phyloP scores from a whole-genome alignment of 352 stramenopile species.

The Globisporangium megalacanthum region DNA sequence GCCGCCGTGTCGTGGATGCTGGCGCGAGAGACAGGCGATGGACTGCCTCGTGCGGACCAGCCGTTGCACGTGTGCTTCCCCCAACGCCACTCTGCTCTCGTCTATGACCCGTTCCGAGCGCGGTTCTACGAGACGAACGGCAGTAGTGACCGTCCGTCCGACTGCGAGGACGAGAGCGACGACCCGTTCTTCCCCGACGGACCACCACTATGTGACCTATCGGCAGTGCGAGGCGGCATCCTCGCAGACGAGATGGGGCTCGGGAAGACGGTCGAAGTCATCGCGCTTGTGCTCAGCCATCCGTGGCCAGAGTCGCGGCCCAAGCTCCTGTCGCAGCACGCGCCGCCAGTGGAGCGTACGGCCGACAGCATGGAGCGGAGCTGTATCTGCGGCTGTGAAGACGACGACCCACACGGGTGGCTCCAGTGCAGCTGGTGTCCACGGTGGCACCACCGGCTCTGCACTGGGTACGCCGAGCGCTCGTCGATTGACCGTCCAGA shows the following conservation, averaged over 20 bases:
- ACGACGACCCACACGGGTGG: slow-evolving; percentile 32
- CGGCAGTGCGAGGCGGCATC: slow-evolving; percentile 67
- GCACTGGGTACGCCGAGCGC: slow-evolving; percentile 28
- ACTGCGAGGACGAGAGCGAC: background rate
- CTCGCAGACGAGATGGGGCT: slow-evolving; percentile 92
- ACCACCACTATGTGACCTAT: background rate
- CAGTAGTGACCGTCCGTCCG: too few relatives aligned
- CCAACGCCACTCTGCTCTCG: background rate
- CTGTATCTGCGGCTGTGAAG: slow-evolving; percentile 52
- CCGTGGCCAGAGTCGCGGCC: slow-evolving; percentile 9
- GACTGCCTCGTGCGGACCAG: background rate
- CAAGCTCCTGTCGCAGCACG: slow-evolving; percentile 45
- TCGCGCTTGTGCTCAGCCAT: slow-evolving; percentile 47
- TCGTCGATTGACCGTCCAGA: background rate
- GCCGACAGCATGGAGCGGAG: slow-evolving; percentile 4
- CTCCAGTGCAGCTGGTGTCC: slow-evolving; percentile 47
- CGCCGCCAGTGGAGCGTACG: slow-evolving; percentile 1
- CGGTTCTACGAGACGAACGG: slow-evolving; percentile 13
- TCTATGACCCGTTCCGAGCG: slow-evolving; percentile 38
- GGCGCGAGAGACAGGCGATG: slow-evolving; percentile 69
- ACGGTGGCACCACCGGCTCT: slow-evolving; percentile 62
- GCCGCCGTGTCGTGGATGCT: slow-evolving; percentile 95
- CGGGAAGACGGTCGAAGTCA: slow-evolving; percentile 84
- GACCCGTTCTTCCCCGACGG: too few relatives aligned
- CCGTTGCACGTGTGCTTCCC: slow-evolving; percentile 13